Conservation (phyloP, 2,329 filamentous ascomycete species). For the Arthrocladium fulminans region DNA sequence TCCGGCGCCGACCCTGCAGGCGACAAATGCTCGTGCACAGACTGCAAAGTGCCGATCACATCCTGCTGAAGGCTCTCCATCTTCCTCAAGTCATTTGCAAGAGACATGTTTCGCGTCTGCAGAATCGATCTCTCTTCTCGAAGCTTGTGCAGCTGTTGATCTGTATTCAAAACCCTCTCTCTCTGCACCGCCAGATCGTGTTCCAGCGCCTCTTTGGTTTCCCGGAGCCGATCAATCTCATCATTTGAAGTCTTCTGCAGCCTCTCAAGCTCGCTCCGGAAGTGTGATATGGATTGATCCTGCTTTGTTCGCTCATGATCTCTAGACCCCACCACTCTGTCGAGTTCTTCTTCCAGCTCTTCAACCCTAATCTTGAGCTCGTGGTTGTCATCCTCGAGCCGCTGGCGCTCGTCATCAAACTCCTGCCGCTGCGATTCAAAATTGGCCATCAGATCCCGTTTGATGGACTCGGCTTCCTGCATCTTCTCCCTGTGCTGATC, state of each 20-base stretch:
- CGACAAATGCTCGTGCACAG: constrained; percentile 51
- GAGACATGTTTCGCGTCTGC: constrained; percentile 35
- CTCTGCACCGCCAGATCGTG: constrained; percentile 51
- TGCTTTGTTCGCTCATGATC: constrained; percentile 69
- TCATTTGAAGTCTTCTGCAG: constrained; percentile 28
- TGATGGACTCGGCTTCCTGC: constrained; percentile 81
- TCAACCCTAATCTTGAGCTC: constrained; percentile 69
- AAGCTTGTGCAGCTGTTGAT: constrained; percentile 48
- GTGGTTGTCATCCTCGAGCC: constrained; percentile 70
- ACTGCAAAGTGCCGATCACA: constrained; percentile 48
- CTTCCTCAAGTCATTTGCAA: constrained; percentile 44
- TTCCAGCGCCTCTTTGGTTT: constrained; percentile 52
- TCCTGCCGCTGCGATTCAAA: constrained; percentile 87
- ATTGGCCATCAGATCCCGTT: constrained; percentile 87
- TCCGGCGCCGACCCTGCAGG: constrained; percentile 46
- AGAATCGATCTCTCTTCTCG: constrained; percentile 41
- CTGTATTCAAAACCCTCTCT: constrained; percentile 51
- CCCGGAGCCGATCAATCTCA: constrained; percentile 30
- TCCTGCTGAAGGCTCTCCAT: constrained; percentile 46
- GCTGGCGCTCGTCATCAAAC: constrained; percentile 75
- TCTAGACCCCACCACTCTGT: constrained; percentile 70
- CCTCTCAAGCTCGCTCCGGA: constrained; percentile 61
- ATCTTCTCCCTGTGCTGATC: constrained; percentile 48
- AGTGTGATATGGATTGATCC: constrained; percentile 57
- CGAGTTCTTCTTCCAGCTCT: constrained; percentile 85